phyloP scores from a whole-genome alignment of 2,329 filamentous ascomycete genomes.

The Periconia digitata region DNA sequence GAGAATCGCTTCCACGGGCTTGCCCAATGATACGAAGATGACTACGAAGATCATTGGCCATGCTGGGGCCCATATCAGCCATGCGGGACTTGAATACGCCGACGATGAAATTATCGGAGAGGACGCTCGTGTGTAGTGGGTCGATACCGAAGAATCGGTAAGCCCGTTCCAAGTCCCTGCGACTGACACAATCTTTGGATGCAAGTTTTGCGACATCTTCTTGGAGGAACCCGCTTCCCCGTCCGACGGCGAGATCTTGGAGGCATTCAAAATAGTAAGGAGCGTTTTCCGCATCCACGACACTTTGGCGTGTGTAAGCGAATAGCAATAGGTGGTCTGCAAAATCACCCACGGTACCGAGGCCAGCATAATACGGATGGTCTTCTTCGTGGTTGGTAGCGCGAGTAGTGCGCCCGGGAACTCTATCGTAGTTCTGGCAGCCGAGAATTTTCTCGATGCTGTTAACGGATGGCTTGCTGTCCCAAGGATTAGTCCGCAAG shows the following conservation, averaged over 20 bases:
- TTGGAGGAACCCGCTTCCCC: conserved; percentile 60
- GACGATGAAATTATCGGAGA: conserved; percentile 63
- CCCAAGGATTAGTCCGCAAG: conserved; percentile 32
- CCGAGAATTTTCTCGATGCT: conserved; percentile 44
- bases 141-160: conserved; percentile 62
- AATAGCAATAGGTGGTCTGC: conserved; percentile 63
- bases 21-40: conserved; percentile 63
- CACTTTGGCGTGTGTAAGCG: conserved; percentile 62
- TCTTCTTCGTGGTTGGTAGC: conserved; percentile 36
- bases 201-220: conserved; percentile 60
- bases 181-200: conserved; percentile 60
- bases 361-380: conserved; percentile 58
- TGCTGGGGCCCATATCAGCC: conserved; percentile 54
- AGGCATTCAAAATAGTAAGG: conserved; percentile 68
- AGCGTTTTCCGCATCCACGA: conserved; percentile 56
- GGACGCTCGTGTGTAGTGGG: conserved; percentile 36
- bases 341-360: conserved; percentile 66
- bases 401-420: conserved; percentile 24
- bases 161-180: conserved; percentile 59
- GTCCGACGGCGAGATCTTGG: conserved; percentile 58
- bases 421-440: conserved; percentile 38
- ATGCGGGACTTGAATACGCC: conserved; percentile 62
- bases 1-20: conserved; percentile 58
- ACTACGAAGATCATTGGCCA: conserved; percentile 59
- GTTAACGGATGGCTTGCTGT: conserved; percentile 39